Conservation (phyloP, 805 yeast species). For the Ogataea trehalophila region DNA sequence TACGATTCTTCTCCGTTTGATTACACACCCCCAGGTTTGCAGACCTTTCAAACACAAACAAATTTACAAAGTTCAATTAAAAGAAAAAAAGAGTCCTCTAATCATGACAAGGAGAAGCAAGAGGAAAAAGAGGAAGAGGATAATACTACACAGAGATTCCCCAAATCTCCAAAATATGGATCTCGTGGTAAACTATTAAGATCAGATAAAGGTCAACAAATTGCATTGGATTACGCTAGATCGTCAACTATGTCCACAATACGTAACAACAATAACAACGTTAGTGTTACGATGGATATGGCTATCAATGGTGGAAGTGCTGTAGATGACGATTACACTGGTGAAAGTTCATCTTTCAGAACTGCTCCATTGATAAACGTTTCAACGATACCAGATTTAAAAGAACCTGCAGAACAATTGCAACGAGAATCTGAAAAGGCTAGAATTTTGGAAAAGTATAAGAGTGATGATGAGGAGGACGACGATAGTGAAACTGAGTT, state of each 20-base stretch:
- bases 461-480: constrained; percentile 4
- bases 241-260: constrained; percentile 1
- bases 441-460: constrained; percentile 1
- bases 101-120: not conserved
- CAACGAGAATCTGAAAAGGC: no score
- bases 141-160: constrained; percentile 33
- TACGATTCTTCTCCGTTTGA: constrained; percentile 27
- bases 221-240: constrained; percentile 25
- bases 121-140: constrained; percentile 6
- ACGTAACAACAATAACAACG: not conserved
- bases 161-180: constrained; percentile 42
- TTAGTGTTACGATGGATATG: not conserved
- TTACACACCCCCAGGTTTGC: not conserved
- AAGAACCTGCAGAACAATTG: not conserved
- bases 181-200: constrained; percentile 33
- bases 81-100: not conserved
- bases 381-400: not conserved
- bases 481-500: not conserved
- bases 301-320: no score
- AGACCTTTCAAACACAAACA: not conserved
- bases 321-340: not conserved
- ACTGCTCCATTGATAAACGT: constrained; percentile 1
- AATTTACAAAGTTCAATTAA: not conserved
- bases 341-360: not conserved
- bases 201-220: constrained; percentile 22